Conservation (phyloP, 176 grass and related monocot genomes). For the Lolium perenne region DNA sequence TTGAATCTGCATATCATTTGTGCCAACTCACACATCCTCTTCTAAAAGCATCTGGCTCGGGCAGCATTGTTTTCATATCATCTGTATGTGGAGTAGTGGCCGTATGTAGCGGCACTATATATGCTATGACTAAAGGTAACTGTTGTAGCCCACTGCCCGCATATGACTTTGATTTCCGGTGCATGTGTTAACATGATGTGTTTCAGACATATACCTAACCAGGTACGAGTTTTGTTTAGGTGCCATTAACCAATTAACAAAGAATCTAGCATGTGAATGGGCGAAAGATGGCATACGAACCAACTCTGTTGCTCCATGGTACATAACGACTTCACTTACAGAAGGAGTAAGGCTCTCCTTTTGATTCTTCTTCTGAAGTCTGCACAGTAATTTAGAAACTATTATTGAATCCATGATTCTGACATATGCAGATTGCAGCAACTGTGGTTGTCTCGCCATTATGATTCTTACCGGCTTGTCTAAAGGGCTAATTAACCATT, state of each 20-base stretch:
- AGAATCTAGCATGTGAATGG: conserved; percentile 66
- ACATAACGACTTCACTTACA: conserved; percentile 43
- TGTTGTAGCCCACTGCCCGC: neutral
- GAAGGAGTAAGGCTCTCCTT: conserved; percentile 44
- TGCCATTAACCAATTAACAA: conserved; percentile 56
- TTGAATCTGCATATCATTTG: conserved; percentile 71
- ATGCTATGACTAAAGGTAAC: conserved; percentile 64
- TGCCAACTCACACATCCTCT: conserved; percentile 82
- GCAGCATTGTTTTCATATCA: conserved; percentile 77
- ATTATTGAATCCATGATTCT: conserved; percentile 1
- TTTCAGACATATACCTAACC: conserved; percentile 20
- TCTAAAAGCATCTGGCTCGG: conserved; percentile 68
- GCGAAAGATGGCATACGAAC: conserved; percentile 50
- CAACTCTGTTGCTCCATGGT: conserved; percentile 53
- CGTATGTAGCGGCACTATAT: conserved; percentile 31
- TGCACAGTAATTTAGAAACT: conserved; percentile 1
- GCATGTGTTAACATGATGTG: neutral
- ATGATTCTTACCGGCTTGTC: conserved; percentile 10
- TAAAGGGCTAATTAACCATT: neutral
- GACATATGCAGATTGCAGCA: neutral
- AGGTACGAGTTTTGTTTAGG: conserved; percentile 36
- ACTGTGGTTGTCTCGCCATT: neutral
- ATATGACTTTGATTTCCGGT: neutral
- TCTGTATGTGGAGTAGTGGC: conserved; percentile 51
- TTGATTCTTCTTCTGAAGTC: conserved; percentile 9